A percentile compares a stretch with the other conserved stretches of the same genome.
Conservation (phyloP, 306 rosid species). For the Pyrus bretschneideri region DNA sequence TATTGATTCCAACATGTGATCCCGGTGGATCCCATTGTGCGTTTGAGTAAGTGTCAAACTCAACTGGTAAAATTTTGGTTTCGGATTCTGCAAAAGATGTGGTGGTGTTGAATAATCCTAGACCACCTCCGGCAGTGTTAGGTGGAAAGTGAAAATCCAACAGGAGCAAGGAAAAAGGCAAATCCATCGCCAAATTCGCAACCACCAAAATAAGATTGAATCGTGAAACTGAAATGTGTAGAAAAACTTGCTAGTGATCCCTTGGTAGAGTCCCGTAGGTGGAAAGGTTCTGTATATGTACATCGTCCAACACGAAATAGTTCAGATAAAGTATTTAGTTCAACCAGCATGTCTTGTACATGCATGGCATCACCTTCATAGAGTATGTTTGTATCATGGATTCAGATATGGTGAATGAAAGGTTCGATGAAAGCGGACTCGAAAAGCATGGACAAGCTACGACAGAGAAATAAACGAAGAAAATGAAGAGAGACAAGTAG, state of each 20-base stretch:
- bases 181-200: not conserved
- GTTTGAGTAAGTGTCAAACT: slow-evolving; percentile 14
- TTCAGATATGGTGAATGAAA: not conserved
- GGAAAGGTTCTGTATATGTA: not conserved
- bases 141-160: not conserved
- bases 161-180: slow-evolving; percentile 16
- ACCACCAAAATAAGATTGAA: not conserved
- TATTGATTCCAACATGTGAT: slow-evolving; percentile 5
- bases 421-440: too few species aligned
- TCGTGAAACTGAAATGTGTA: slow-evolving; percentile 9
- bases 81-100: not conserved
- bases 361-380: not conserved
- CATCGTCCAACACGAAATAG: not conserved
- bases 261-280: slow-evolving; percentile 1
- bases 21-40: not conserved
- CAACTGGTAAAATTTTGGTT: slow-evolving; percentile 10
- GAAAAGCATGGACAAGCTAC: not conserved
- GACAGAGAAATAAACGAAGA: not conserved
- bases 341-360: not conserved
- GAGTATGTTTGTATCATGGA: not conserved
- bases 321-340: not conserved
- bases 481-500: not conserved
- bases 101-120: slow-evolving; percentile 9
- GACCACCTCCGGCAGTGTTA: not conserved
- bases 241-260: not conserved